Percentiles rank a stretch among this genome's conserved stretches.
These are phyloP conservation scores for Clarkia xantiana DNA, from an alignment of 345 rosid species.

Conservation along the genomic window DNA sequence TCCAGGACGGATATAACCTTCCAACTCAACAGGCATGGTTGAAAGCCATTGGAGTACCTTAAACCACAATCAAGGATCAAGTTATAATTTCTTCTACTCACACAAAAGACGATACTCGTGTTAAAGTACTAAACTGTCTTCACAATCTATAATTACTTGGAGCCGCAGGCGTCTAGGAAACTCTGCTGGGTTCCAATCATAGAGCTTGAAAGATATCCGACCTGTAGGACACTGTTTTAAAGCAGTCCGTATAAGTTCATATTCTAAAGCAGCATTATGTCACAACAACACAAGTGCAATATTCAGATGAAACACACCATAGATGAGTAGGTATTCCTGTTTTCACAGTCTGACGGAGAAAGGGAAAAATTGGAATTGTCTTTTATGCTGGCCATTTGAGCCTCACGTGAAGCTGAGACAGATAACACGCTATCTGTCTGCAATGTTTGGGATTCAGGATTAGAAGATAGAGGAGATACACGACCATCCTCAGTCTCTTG, in stretches of 20 bases:
- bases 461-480: slow-evolving; percentile 27
- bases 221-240: slow-evolving; percentile 83
- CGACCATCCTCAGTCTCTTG: slow-evolving; percentile 46
- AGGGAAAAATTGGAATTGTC: slow-evolving; percentile 38
- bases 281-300: slow-evolving; percentile 7
- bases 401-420: slow-evolving; percentile 36
- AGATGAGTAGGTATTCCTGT: slow-evolving; percentile 61
- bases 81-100: slow-evolving; percentile 17
- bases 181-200: slow-evolving; percentile 99
- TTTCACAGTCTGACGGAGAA: slow-evolving; percentile 49
- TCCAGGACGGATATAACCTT: slow-evolving; percentile 95
- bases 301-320: slow-evolving; percentile 37
- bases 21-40: slow-evolving; percentile 93
- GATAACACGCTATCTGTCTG: slow-evolving; percentile 44
- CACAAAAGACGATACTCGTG: slow-evolving; percentile 7
- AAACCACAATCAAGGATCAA: slow-evolving; percentile 13
- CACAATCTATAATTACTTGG: slow-evolving; percentile 69
- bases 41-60: slow-evolving; percentile 96
- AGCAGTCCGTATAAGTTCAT: slow-evolving; percentile 12
- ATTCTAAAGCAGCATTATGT: neutral
- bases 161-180: slow-evolving; percentile 98
- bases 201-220: slow-evolving; percentile 92
- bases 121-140: slow-evolving; percentile 51
- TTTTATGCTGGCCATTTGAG: slow-evolving; percentile 31
- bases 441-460: slow-evolving; percentile 33